phyloP scores from a whole-genome alignment of 352 stramenopile genomes.

The Thraustochytrium sp. region DNA sequence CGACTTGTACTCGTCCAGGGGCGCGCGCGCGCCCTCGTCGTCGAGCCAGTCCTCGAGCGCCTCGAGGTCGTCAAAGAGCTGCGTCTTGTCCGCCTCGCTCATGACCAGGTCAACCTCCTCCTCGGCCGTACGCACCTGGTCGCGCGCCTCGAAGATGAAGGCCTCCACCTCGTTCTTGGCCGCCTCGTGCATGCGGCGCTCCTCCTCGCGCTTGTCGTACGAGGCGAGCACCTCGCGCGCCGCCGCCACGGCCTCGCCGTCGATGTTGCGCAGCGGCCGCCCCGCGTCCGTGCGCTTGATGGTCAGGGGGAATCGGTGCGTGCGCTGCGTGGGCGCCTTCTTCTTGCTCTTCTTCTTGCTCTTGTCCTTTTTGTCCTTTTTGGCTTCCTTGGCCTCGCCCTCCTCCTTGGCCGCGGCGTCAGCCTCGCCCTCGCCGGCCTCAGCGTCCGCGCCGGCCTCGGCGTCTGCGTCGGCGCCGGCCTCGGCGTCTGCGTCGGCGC shows the following conservation, averaged over 20 bases:
- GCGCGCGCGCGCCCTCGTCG: neutral
- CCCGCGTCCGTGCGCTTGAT: constrained; percentile 9
- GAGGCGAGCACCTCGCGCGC: constrained; percentile 15
- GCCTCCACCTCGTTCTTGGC: constrained; percentile 41
- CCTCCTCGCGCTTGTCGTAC: constrained; percentile 10
- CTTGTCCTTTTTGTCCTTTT: constrained; percentile 19
- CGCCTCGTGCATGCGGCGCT: constrained; percentile 10
- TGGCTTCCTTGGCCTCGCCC: too few relatives aligned
- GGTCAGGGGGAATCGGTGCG: constrained; percentile 20
- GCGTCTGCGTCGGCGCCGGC: neutral
- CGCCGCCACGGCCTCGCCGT: neutral
- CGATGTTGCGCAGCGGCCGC: neutral
- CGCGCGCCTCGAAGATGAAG: constrained; percentile 17
- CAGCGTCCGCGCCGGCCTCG: neutral
- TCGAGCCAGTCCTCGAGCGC: constrained; percentile 38
- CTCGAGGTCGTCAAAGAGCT: constrained; percentile 38
- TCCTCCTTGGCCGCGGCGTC: neutral
- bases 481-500: neutral
- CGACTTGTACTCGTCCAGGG: neutral
- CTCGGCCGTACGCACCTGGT: constrained; percentile 16
- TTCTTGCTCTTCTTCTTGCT: constrained; percentile 2
- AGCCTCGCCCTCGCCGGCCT: neutral
- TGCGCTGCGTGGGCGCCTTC: neutral
- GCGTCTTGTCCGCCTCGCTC: constrained; percentile 1
- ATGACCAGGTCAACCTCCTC: constrained; percentile 35